Conservation (phyloP, 1,284 basidiomycete species). For the Cryptococcus floricola region DNA sequence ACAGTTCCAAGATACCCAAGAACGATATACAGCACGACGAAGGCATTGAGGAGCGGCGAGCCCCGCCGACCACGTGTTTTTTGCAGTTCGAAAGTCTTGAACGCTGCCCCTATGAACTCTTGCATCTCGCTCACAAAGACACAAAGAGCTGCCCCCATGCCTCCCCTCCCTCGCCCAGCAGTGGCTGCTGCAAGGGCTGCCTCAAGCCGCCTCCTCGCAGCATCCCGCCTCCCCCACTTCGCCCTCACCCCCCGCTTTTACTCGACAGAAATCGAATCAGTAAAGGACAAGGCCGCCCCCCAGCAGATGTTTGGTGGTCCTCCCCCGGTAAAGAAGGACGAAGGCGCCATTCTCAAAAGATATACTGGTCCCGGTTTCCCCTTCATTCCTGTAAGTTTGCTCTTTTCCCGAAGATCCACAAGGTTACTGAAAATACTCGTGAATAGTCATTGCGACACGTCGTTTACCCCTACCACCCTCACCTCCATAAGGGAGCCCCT, state of each 20-base stretch:
- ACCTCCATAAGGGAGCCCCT: conserved; percentile 79
- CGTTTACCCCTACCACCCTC: conserved; percentile 70
- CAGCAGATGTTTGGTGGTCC: conserved; percentile 26
- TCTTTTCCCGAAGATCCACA: not conserved
- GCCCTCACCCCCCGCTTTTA: conserved; percentile 10
- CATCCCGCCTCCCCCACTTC: conserved; percentile 15
- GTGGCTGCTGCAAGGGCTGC: conserved; percentile 13
- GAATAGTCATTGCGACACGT: conserved; percentile 73
- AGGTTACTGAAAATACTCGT: not conserved
- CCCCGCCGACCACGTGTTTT: too few species aligned
- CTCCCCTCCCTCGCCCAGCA: conserved; percentile 21
- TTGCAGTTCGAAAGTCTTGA: not conserved
- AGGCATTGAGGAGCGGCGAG: too few species aligned
- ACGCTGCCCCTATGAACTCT: not conserved
- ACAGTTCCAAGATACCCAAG: too few species aligned
- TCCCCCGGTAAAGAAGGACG: conserved; percentile 18
- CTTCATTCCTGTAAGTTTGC: conserved; percentile 39
- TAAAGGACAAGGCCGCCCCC: conserved; percentile 5
- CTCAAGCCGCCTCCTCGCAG: conserved; percentile 16
- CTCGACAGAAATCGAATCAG: conserved; percentile 15
- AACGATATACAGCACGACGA: too few species aligned
- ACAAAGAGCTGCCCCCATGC: conserved; percentile 9
- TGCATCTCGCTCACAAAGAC: not conserved
- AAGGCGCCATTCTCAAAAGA: conserved; percentile 35
- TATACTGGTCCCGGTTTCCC: conserved; percentile 45